Evolutionary conservation across 2,329 filamentous ascomycete genomes (phyloP).

Genomic region (Juglanconis oblonga): DNA sequence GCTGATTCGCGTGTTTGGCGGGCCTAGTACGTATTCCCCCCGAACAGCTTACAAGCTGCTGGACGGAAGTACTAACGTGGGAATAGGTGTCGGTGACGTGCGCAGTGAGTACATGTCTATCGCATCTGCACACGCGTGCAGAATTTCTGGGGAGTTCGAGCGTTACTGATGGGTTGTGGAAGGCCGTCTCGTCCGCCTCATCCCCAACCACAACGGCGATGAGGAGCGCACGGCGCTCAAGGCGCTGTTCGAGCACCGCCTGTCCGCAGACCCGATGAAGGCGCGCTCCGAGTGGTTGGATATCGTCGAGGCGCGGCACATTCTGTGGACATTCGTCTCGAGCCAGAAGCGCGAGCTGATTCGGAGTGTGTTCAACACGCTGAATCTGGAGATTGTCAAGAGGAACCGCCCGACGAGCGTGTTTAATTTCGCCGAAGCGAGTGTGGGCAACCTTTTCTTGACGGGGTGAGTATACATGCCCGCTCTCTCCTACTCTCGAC

Average conservation of each 20-base stretch:
- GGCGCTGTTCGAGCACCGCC: constrained; percentile 80
- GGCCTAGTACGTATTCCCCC: constrained; percentile 61
- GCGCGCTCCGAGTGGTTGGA: constrained; percentile 82
- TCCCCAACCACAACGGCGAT: constrained; percentile 63
- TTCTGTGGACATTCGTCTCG: constrained; percentile 69
- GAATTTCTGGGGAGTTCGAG: background rate
- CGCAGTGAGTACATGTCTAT: constrained; percentile 31
- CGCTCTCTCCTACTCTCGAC: background rate
- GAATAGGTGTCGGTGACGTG: constrained; percentile 61
- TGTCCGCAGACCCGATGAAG: constrained; percentile 57
- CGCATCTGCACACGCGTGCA: too few relatives aligned
- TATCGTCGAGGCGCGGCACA: constrained; percentile 79
- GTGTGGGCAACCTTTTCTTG: constrained; percentile 76
- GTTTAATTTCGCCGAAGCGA: constrained; percentile 75
- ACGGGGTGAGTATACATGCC: constrained; percentile 53
- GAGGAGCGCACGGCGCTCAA: constrained; percentile 73
- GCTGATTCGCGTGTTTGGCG: constrained; percentile 89
- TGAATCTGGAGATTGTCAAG: constrained; percentile 78
- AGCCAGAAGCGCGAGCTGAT: constrained; percentile 74
- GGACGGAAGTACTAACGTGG: constrained; percentile 4
- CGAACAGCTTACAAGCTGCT: background rate
- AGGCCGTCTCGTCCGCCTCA: constrained; percentile 88
- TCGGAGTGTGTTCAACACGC: constrained; percentile 70
- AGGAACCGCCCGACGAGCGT: constrained; percentile 68
- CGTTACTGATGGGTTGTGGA: constrained; percentile 10